These are phyloP conservation scores for Coniella lustricola DNA, from an alignment of 2,329 filamentous ascomycete species.

Conservation along the genomic window DNA sequence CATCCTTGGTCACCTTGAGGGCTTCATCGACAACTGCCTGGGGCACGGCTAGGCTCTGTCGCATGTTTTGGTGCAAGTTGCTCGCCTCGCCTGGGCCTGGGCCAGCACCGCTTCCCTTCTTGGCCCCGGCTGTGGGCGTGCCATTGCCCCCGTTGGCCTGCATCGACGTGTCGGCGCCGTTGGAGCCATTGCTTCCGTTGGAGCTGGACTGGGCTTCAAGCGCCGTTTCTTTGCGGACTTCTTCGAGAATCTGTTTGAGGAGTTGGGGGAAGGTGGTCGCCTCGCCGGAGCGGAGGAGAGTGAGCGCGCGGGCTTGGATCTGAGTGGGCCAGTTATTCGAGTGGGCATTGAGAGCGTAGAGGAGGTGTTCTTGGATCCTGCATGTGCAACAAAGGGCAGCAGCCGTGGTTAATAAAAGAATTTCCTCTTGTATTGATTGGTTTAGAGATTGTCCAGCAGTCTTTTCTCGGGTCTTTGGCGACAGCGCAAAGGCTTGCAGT, in stretches of 20 bases:
- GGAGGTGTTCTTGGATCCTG: conserved; percentile 58
- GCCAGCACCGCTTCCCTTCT: conserved; percentile 24
- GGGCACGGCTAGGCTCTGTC: conserved; percentile 46
- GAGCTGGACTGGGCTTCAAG: conserved; percentile 21
- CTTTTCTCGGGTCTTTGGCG: too few species aligned
- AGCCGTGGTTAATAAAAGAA: conserved; percentile 6
- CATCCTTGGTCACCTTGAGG: conserved; percentile 51
- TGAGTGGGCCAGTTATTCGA: conserved; percentile 55
- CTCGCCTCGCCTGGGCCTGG: conserved; percentile 18
- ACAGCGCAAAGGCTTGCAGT: too few species aligned
- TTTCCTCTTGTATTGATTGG: background rate
- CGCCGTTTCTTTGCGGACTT: conserved; percentile 47
- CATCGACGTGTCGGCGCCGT: conserved; percentile 9
- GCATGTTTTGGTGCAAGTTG: conserved; percentile 18
- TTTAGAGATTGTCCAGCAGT: too few species aligned
- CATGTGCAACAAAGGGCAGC: conserved; percentile 5
- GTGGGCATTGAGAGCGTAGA: conserved; percentile 55
- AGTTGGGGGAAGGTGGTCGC: conserved; percentile 55
- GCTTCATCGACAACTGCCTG: conserved; percentile 55
- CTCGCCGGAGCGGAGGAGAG: conserved; percentile 54
- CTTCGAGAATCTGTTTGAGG: conserved; percentile 53
- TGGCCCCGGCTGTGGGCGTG: conserved; percentile 1
- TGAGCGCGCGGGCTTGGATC: conserved; percentile 52
- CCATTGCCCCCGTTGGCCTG: conserved; percentile 22
- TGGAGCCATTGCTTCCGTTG: conserved; percentile 18